phyloP scores from a whole-genome alignment of 495 filamentous ascomycete genomes.

The Talaromyces adpressus region DNA sequence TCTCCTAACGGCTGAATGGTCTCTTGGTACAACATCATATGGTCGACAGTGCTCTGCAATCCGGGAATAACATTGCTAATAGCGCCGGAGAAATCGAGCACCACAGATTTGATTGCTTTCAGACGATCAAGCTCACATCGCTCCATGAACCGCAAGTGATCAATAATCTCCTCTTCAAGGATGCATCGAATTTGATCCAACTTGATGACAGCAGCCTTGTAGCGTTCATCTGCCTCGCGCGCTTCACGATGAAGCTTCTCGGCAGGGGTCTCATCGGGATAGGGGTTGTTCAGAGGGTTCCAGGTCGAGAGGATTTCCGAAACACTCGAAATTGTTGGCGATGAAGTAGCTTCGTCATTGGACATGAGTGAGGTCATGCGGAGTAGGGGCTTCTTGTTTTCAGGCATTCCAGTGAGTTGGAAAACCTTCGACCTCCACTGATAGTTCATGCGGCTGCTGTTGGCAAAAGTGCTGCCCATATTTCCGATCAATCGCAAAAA shows the following conservation, averaged over 20 bases:
- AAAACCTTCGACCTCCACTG: constrained; percentile 94
- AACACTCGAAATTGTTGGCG: constrained; percentile 67
- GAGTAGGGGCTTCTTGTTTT: constrained; percentile 68
- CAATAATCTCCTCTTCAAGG: constrained; percentile 87
- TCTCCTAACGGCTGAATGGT: constrained; percentile 91
- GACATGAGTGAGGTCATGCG: constrained; percentile 62
- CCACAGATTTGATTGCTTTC: constrained; percentile 95
- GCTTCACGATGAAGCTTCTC: constrained; percentile 87
- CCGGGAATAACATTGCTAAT: constrained; percentile 98
- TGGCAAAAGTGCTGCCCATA: constrained; percentile 92
- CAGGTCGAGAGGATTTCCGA: constrained; percentile 83
- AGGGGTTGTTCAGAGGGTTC: constrained; percentile 84
- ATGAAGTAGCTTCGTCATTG: constrained; percentile 54
- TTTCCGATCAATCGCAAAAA: constrained; percentile 88
- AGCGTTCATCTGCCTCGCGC: constrained; percentile 83
- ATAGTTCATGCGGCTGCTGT: constrained; percentile 94
- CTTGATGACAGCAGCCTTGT: constrained; percentile 77
- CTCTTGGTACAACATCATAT: constrained; percentile 99
- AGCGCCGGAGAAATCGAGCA: constrained; percentile 94
- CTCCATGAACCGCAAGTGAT: constrained; percentile 93
- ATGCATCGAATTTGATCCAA: constrained; percentile 87
- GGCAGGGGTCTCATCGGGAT: constrained; percentile 83
- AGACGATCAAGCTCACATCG: constrained; percentile 93
- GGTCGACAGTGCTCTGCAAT: constrained; percentile 88
- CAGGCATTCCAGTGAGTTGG: constrained; percentile 75